A percentile compares a stretch with the other conserved stretches of the same genome.
Evolutionary conservation across 768 basidiomycete species (phyloP).

Genomic region (Ramaria sp.): DNA sequence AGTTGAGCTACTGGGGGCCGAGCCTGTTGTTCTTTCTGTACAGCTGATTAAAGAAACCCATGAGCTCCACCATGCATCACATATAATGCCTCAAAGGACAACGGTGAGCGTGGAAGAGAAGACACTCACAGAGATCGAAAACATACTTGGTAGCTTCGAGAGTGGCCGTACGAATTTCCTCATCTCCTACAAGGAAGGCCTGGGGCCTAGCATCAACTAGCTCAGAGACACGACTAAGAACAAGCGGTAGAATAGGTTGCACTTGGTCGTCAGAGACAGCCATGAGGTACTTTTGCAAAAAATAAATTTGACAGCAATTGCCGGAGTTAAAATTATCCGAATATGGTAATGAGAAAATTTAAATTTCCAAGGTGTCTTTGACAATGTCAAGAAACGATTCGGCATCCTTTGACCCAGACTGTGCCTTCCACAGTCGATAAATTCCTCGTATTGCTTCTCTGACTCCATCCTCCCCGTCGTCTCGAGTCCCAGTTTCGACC

Average conservation of each 20-base stretch:
- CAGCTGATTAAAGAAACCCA: not conserved
- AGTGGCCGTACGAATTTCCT: constrained; percentile 44
- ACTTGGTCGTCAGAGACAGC: not conserved
- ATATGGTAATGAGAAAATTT: not conserved
- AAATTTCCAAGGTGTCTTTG: not conserved
- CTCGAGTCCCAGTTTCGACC: constrained; percentile 8
- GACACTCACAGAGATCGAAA: constrained; percentile 60
- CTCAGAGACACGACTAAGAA: constrained; percentile 1
- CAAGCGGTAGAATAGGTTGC: not conserved
- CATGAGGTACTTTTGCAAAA: too few relatives aligned
- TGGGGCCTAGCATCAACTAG: constrained; percentile 46
- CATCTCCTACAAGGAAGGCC: constrained; percentile 42
- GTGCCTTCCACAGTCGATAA: constrained; percentile 47
- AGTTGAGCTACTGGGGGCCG: constrained; percentile 54
- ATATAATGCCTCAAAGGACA: not conserved
- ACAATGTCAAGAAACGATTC: constrained; percentile 1
- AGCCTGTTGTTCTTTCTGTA: constrained; percentile 56
- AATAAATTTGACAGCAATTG: not conserved
- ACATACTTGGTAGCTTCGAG: constrained; percentile 61
- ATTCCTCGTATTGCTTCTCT: constrained; percentile 44
- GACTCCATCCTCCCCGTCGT: constrained; percentile 30
- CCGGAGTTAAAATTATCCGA: not conserved
- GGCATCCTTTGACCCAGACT: not conserved
- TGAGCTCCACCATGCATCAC: not conserved
- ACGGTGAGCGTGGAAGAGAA: not conserved